Evolutionary conservation across 2,329 filamentous ascomycete species (phyloP), one percentile per base, ranked within the genome.

Genomic region (Claviceps citrina): DNA sequence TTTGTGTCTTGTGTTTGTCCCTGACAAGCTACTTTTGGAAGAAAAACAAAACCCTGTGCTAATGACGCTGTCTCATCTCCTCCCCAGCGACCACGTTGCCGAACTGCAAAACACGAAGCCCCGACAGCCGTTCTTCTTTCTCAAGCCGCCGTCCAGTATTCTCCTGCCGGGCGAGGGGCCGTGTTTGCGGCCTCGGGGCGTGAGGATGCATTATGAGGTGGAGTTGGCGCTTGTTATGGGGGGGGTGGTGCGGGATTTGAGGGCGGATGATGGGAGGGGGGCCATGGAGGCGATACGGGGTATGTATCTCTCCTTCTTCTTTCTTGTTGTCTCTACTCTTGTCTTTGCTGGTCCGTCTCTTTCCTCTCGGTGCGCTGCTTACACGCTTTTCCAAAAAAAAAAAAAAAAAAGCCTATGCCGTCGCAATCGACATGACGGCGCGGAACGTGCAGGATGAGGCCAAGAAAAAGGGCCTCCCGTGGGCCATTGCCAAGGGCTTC

Each of bases 51-150:
- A n/a, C n/a, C n/a, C n/a, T n/a, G n/a, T n/a, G n/a, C n/a, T n/a
- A n/a, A n/a, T 20, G 33, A 43, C 25, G 36, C 24, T 31, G 34
- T 19, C 12, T 30, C 36, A 7, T 15, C 16, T 8, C 10, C 10
- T 15, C 7, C 7, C 5, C 36, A 91, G 84, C 54, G 91, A 94
- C 61, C 91, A 98, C 64, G 81, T 96, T 56, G 76, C 81, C 47
- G 91, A 98, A 67, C 74, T 98, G 50, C 86, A 86, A 62, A 94
- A 81, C 62, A 70, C 72, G 44, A 77, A 78, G 48, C 91, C 91
- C 38, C 93, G 91, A 61, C 86, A 95, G 63, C 91, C 91, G 20
- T 96, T 98, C 67, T 98, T 95, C 78, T 98, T 98, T 72, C 75
- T 96, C 51, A 98, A 98, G 71, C 91, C 91, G 2, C 66, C 87